A percentile compares a stretch with the other conserved stretches of the same genome.
These are phyloP conservation scores for Penicillium odoratum DNA, from an alignment of 495 filamentous ascomycete genomes.

Conservation along the genomic window DNA sequence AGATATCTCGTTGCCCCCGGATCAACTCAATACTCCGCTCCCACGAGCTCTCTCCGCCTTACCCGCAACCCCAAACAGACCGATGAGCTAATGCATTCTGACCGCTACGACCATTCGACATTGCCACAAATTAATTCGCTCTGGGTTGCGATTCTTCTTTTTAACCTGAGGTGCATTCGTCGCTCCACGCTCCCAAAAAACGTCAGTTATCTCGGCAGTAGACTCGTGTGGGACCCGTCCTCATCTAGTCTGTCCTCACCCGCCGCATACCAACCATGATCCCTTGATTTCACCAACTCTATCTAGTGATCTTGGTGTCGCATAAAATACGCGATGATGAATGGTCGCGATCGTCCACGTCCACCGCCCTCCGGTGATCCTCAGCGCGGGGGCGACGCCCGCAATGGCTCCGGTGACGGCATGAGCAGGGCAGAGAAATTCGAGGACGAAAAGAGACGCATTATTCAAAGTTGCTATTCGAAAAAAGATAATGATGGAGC, in stretches of 20 bases:
- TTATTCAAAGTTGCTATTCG: conserved; percentile 86
- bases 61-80: conserved; percentile 31
- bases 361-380: conserved; percentile 30
- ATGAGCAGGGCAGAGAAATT: conserved; percentile 82
- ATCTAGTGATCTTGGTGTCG: conserved; percentile 30
- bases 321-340: conserved; percentile 32
- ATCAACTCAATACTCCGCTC: conserved; percentile 29
- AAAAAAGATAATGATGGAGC: conserved; percentile 83
- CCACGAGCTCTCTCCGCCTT: conserved; percentile 38
- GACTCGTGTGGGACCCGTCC: conserved; percentile 16
- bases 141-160: not conserved
- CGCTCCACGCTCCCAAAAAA: not conserved
- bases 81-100: conserved; percentile 31
- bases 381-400: conserved; percentile 36
- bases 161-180: not conserved
- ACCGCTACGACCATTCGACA: conserved; percentile 13
- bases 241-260: conserved; percentile 24
- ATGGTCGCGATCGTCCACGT: conserved; percentile 37
- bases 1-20: conserved; percentile 8
- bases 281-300: conserved; percentile 32
- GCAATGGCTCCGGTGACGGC: conserved; percentile 35
- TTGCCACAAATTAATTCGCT: conserved; percentile 7
- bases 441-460: conserved; percentile 92
- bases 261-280: conserved; percentile 37
- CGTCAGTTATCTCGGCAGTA: conserved; percentile 14